phyloP scores from a whole-genome alignment of 495 filamentous ascomycete genomes.

The Glonium stellatum region DNA sequence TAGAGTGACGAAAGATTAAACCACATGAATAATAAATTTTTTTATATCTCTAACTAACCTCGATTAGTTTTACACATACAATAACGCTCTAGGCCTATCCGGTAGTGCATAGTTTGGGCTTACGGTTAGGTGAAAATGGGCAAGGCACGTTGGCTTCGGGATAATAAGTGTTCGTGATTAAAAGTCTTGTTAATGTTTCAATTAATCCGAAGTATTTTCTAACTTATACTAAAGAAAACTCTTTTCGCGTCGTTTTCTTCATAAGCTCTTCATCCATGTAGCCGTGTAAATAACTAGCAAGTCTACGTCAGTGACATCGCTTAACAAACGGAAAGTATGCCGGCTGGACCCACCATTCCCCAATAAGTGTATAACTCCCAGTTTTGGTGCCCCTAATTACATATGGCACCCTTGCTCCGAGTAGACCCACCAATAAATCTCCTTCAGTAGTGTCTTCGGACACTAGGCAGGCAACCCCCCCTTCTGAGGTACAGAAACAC shows the following conservation, averaged over 20 bases:
- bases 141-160: no score
- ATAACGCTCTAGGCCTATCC: no score
- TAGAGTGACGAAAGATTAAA: no score
- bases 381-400: neutral
- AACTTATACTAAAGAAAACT: neutral
- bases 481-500: neutral
- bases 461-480: neutral
- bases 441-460: neutral
- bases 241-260: neutral
- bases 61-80: no score
- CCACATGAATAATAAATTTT: no score
- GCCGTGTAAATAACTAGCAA: neutral
- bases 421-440: neutral
- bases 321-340: neutral
- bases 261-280: neutral
- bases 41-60: no score
- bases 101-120: no score
- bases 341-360: neutral
- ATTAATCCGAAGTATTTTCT: neutral
- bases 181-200: neutral
- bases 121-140: no score
- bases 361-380: neutral
- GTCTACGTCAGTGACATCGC: neutral
- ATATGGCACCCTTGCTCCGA: neutral
- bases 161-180: no score